Base-by-base conservation (phyloP, 495 filamentous ascomycete species). In the Neurospora terricola region DNA sequence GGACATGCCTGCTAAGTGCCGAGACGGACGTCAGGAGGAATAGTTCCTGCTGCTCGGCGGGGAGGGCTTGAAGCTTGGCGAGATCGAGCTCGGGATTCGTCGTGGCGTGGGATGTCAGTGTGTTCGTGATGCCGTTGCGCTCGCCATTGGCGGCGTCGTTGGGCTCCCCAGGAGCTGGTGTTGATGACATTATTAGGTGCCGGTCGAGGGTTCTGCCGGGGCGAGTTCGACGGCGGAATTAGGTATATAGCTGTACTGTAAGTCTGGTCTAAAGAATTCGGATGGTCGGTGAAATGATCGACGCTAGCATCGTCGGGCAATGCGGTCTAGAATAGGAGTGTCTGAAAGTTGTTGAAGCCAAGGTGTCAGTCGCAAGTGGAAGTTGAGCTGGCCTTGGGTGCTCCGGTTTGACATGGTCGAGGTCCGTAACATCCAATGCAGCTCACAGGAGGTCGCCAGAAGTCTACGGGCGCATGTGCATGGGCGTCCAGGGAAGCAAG, bases 21-120 rank as follows among this genome's bases (percentile, higher is more conserved):
- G 93, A 91, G 38, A 94, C 91, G 80, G 97, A 98, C 54, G 91
- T 96, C 70, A 98, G 85, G 73, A 99, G 87, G 80, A 94, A 94
- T 27, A 98, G 89, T 77, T 97, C 94, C 81, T 98, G 96, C 79
- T 99, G 95, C 84, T 98, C 96, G 38, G 93, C 91, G 72, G 95
- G 91, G 71, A 98, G 90, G 69, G 92, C 88, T 82, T 97, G 91
- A 69, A 99, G 90, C 83, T 96, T 97, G 70, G 88, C 80, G 76
- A 97, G 80, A 79, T 99, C 94, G 78, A 99, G 90, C 84, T 96
- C 89, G 62, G 86, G 86, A 75, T 84, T 82, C 69, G 81, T 82
- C 5, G 83, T 78, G 62, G 78, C 76, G 40, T 82, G 80, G 43
- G 81, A 74, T 40, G 81, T 74, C 39, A 78, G 75, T 36, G 71